A percentile compares a stretch with the other conserved stretches of the same genome.
Conservation (phyloP, 2,329 filamentous ascomycete species). For the Fusarium sp. region DNA sequence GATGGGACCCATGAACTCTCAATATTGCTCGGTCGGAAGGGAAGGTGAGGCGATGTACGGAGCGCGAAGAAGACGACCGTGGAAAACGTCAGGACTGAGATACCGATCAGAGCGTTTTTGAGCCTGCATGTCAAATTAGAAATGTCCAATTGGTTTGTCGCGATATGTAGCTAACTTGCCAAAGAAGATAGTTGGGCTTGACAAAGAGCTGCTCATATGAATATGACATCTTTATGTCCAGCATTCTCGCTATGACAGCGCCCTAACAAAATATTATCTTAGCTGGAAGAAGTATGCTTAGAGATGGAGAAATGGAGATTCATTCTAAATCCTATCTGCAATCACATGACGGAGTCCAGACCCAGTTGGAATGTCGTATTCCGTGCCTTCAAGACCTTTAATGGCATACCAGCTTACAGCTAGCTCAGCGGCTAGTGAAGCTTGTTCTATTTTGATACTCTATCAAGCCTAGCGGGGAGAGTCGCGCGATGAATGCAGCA, state of each 20-base stretch:
- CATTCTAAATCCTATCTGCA: not conserved
- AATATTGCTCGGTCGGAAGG: not conserved
- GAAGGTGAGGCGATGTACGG: not conserved
- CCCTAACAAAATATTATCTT: not conserved
- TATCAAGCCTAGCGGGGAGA: not conserved
- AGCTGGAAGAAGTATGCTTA: rapidly evolving
- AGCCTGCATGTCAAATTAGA: rapidly evolving
- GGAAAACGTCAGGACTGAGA: not conserved
- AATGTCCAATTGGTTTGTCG: rapidly evolving
- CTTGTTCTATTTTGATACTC: not conserved
- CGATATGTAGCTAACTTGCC: not conserved
- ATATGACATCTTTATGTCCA: not conserved
- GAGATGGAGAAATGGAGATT: not conserved
- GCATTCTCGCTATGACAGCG: too few species aligned
- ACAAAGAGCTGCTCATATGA: not conserved
- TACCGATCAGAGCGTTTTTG: not conserved
- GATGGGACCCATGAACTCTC: not conserved
- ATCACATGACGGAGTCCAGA: not conserved
- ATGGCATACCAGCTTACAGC: not conserved
- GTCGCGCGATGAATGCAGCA: not conserved
- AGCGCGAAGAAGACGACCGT: not conserved
- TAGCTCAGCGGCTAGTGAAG: not conserved
- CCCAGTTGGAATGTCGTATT: not conserved
- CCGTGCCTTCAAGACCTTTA: not conserved
- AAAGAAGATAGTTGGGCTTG: not conserved